Evolutionary conservation across 2,329 filamentous ascomycete species (phyloP).

Genomic region (Sclerotiophoma versabilis): DNA sequence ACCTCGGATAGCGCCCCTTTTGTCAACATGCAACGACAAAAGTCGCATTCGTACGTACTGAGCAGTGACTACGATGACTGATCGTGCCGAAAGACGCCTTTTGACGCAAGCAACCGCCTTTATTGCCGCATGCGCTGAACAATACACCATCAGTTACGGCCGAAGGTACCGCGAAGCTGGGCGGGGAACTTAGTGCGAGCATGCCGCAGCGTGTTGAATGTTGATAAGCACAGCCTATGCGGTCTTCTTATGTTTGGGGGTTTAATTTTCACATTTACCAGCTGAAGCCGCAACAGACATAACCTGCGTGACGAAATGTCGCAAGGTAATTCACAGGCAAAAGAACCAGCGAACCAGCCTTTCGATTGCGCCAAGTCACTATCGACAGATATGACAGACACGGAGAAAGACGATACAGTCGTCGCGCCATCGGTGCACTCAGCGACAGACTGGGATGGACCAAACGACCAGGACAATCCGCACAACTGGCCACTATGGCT

Average conservation of each 20-base stretch:
- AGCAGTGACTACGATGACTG: background rate
- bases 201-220: background rate
- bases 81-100: background rate
- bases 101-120: background rate
- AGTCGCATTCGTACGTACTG: background rate
- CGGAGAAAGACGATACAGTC: background rate
- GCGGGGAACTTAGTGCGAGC: background rate
- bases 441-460: constrained; percentile 42
- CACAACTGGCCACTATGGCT: constrained; percentile 47
- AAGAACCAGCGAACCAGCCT: background rate
- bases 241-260: background rate
- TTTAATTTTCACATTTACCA: background rate
- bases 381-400: constrained; percentile 5
- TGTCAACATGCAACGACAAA: background rate
- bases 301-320: background rate
- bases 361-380: background rate
- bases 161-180: background rate
- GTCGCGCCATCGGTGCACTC: background rate
- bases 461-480: constrained; percentile 48
- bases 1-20: constrained; percentile 5
- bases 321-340: background rate
- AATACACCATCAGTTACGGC: background rate
- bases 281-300: background rate
- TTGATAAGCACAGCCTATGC: background rate
- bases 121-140: background rate